Evolutionary conservation across 2,329 filamentous ascomycete genomes (phyloP), one percentile per base, ranked within the genome.

Genomic region (Aspergillus ochraceoroseus): DNA sequence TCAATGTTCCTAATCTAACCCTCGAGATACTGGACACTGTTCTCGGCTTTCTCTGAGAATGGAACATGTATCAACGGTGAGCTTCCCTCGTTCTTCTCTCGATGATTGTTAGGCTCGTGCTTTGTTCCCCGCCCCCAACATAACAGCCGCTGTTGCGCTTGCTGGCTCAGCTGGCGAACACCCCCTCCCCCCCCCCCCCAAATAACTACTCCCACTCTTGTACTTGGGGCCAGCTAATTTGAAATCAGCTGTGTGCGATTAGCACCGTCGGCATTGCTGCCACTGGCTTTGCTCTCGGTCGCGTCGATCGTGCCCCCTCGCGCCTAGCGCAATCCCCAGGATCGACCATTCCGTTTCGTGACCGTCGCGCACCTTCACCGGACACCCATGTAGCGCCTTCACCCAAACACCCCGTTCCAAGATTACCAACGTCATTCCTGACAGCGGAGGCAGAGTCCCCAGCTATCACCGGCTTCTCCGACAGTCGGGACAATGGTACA

Each of bases 231-330:
- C 40, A 12, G 36, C 30, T 38, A 17, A 27, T 19, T 25, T 25
- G 4, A 17, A 23, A 19, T 34, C 53, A 80, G 77, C 72, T 82
- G 55, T 79, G 75, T 75, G 79, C 78, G 56, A 67, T 77, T 61
- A 76, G 76, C 68, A 79, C 76, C 55, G 68, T 80, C 64, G 76
- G 75, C 60, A 71, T 79, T 51, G 78, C 77, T 51, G 71, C 74
- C 41, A 68, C 77, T 43, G 78, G 79, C 46, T 68, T 77, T 50
- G 74, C 74, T 41, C 68, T 80, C 54, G 76, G 73, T 56, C 73
- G 71, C 52, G 68, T 70, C 41, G 67, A 73, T 53, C 62, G 59
- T 44, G 50, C 63, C 44, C 54, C 43, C 23, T 41, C 62, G 44
- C 61, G 63, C 47, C 37, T 54, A 41, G 48, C 52, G 15, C 42